phyloP scores from a whole-genome alignment of 371 early-diverging fungal genomes.

The Fennellomyces sp. region DNA sequence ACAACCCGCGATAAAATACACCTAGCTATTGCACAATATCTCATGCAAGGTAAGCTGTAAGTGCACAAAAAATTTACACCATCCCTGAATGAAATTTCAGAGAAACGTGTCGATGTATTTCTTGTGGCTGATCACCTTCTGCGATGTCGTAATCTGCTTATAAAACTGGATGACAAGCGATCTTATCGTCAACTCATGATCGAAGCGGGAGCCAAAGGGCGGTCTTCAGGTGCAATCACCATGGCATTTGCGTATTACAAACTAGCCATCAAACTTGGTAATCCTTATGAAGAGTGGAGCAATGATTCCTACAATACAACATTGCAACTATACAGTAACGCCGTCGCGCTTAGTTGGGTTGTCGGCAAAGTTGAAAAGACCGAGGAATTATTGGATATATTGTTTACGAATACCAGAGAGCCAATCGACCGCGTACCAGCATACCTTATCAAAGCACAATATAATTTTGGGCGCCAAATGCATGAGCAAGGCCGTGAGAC shows the following conservation, averaged over 20 bases:
- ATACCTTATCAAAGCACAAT: slow-evolving; percentile 35
- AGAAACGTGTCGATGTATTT: slow-evolving; percentile 26
- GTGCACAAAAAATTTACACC: no score
- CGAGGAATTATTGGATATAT: slow-evolving; percentile 21
- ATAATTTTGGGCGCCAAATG: slow-evolving; percentile 35
- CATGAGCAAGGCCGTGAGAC: slow-evolving; percentile 31
- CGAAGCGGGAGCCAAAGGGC: slow-evolving; percentile 35
- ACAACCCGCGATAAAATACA: slow-evolving; percentile 37
- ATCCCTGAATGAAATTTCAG: no score
- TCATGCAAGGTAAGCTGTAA: slow-evolving; percentile 21
- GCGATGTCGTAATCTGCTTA: slow-evolving; percentile 26
- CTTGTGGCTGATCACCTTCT: slow-evolving; percentile 41
- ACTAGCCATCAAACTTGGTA: slow-evolving; percentile 28
- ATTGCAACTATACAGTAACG: slow-evolving; percentile 35
- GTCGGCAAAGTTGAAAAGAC: slow-evolving; percentile 37
- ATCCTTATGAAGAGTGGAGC: slow-evolving; percentile 16
- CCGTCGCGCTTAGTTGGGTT: slow-evolving; percentile 39
- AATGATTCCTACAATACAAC: slow-evolving; percentile 18
- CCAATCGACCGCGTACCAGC: slow-evolving; percentile 40
- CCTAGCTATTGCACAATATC: slow-evolving; percentile 32
- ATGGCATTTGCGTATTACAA: slow-evolving; percentile 38
- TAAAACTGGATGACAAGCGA: slow-evolving; percentile 17
- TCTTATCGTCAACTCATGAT: slow-evolving; percentile 25
- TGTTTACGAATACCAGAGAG: slow-evolving; percentile 29
- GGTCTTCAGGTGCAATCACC: slow-evolving; percentile 40